Percentiles rank a stretch among this genome's conserved stretches.
Evolutionary conservation across 2,329 filamentous ascomycete species (phyloP).

Genomic region (Calonectria ilicicola): DNA sequence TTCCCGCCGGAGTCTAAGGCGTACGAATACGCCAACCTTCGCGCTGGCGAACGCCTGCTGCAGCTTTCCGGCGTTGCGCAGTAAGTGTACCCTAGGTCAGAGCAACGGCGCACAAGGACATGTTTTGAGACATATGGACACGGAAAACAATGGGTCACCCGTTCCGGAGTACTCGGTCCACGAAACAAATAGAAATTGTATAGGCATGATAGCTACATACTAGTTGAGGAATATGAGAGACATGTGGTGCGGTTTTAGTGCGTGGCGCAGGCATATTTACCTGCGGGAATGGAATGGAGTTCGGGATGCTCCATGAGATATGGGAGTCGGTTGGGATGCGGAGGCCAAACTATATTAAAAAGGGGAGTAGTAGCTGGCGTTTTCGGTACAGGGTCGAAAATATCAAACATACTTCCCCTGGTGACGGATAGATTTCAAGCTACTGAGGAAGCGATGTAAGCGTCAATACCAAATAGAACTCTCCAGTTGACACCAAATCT

Average conservation of each 20-base stretch:
- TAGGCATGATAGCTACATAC: conserved; percentile 34
- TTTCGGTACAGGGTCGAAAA: conserved; percentile 30
- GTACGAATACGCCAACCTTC: conserved; percentile 73
- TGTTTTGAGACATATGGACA: conserved; percentile 18
- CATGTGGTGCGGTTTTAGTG: conserved; percentile 29
- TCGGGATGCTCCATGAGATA: conserved; percentile 32
- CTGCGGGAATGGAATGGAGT: conserved; percentile 38
- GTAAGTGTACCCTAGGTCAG: conserved; percentile 30
- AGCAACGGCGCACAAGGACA: conserved; percentile 24
- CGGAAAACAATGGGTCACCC: conserved; percentile 20
- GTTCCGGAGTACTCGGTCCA: conserved; percentile 18
- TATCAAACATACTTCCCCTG: conserved; percentile 30
- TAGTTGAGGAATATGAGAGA: conserved; percentile 24
- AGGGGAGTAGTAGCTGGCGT: conserved; percentile 19
- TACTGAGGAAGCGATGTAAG: conserved; percentile 24
- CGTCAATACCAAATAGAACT: conserved; percentile 7
- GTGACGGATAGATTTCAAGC: conserved; percentile 36
- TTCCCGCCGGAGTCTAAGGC: conserved; percentile 82
- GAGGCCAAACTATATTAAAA: conserved; percentile 16
- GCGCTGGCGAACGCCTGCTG: conserved; percentile 69
- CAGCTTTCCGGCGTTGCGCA: conserved; percentile 56
- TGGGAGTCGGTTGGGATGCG: conserved; percentile 29
- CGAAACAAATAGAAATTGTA: conserved; percentile 32
- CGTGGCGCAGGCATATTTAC: conserved; percentile 33
- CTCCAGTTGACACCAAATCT: background rate